Evolutionary conservation across 139 green algal species (phyloP).

Genomic region (Pedinophyceae sp.): DNA sequence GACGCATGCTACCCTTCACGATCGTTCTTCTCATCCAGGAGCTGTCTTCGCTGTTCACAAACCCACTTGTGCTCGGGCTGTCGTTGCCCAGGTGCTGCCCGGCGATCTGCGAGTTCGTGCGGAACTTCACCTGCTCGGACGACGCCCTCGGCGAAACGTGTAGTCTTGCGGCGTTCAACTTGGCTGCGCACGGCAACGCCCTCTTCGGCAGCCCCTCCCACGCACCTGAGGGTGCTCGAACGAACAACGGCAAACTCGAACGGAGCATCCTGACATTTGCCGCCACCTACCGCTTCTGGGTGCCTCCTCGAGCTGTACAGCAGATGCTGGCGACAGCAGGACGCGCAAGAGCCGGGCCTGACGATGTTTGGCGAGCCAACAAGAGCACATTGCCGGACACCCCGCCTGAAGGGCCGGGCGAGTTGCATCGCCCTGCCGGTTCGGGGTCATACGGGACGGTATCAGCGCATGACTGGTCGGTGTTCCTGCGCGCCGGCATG

Average conservation of each 20-base stretch:
- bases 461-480: too few relatives aligned
- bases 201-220: background rate
- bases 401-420: too few relatives aligned
- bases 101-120: background rate
- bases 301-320: too few relatives aligned
- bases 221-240: background rate
- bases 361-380: too few relatives aligned
- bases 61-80: background rate
- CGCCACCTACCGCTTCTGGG: background rate
- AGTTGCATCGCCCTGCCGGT: too few relatives aligned
- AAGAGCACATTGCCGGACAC: too few relatives aligned
- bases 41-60: background rate
- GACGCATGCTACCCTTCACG: background rate
- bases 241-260: background rate
- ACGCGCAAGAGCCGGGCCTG: too few relatives aligned
- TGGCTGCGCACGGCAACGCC: background rate
- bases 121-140: background rate
- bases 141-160: background rate
- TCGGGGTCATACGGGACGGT: too few relatives aligned
- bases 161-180: background rate
- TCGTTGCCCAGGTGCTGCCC: background rate
- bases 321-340: too few relatives aligned
- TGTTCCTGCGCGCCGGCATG: too few relatives aligned
- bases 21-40: background rate
- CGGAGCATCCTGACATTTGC: background rate